Conservation (phyloP, 2,329 filamentous ascomycete species). For the Bipolaris victoriae region DNA sequence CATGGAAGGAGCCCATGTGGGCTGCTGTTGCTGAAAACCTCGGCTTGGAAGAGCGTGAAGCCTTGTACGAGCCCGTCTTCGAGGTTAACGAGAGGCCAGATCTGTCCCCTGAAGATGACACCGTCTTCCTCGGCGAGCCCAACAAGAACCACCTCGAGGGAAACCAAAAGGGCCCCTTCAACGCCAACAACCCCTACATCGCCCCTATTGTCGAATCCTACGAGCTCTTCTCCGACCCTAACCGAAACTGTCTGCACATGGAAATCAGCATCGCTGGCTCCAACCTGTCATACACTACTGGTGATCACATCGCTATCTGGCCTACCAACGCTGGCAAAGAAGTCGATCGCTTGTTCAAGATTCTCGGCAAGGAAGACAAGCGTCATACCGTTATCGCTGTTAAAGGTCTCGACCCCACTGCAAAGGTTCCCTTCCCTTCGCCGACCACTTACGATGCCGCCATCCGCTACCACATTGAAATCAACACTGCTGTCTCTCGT, state of each 20-base stretch:
- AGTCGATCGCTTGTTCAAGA: slow-evolving; percentile 84
- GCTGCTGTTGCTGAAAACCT: slow-evolving; percentile 79
- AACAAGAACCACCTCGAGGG: slow-evolving; percentile 95
- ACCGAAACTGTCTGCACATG: slow-evolving; percentile 94
- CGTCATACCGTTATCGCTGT: slow-evolving; percentile 82
- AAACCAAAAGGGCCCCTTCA: slow-evolving; percentile 83
- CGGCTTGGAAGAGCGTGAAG: slow-evolving; percentile 91
- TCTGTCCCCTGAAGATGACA: slow-evolving; percentile 73
- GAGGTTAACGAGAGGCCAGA: slow-evolving; percentile 77
- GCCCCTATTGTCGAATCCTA: slow-evolving; percentile 89
- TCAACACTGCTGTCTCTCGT: slow-evolving; percentile 92
- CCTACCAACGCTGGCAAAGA: slow-evolving; percentile 92
- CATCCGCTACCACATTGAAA: slow-evolving; percentile 94
- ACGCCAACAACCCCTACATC: slow-evolving; percentile 95
- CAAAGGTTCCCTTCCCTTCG: slow-evolving; percentile 96
- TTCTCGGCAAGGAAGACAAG: slow-evolving; percentile 78
- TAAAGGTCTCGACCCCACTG: slow-evolving; percentile 90
- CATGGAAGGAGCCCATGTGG: slow-evolving; percentile 99
- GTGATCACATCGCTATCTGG: slow-evolving; percentile 97
- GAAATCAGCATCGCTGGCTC: slow-evolving; percentile 91
- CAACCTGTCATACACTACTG: slow-evolving; percentile 91
- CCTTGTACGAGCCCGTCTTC: slow-evolving; percentile 93
- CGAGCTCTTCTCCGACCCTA: slow-evolving; percentile 87
- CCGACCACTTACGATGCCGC: slow-evolving; percentile 96
- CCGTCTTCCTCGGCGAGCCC: slow-evolving; percentile 93